Percentiles rank a stretch among this genome's conserved stretches.
Evolutionary conservation across 1,139 yeast species (phyloP).

Genomic region (Spathaspora sp.): DNA sequence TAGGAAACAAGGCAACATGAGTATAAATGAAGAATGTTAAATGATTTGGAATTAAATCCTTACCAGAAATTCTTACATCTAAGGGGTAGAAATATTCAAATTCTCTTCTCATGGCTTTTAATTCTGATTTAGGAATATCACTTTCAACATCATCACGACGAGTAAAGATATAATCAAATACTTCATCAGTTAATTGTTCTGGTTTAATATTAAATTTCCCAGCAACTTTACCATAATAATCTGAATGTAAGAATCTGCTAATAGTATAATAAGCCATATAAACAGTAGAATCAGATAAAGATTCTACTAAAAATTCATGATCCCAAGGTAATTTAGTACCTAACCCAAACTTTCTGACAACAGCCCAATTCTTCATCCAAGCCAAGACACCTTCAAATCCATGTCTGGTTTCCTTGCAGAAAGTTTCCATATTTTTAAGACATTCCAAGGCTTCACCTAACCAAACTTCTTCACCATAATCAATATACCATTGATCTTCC

Average conservation of each 20-base stretch:
- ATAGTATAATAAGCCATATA: constrained; percentile 97
- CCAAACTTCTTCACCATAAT: constrained; percentile 96
- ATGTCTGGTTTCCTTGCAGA: constrained; percentile 79
- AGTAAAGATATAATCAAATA: constrained; percentile 86
- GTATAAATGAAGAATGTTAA: constrained; percentile 92
- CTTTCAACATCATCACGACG: constrained; percentile 61
- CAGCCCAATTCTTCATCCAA: constrained; percentile 99
- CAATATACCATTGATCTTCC: constrained; percentile 98
- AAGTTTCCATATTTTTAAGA: constrained; percentile 74
- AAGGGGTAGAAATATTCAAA: constrained; percentile 95
- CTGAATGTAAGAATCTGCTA: constrained; percentile 80
- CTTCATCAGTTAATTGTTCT: constrained; percentile 89
- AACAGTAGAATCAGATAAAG: constrained; percentile 92
- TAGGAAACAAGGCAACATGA: constrained; percentile 91
- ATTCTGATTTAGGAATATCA: constrained; percentile 65
- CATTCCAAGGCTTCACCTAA: constrained; percentile 82
- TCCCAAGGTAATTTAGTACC: constrained; percentile 99
- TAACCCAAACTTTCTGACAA: constrained; percentile 93
- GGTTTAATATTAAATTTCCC: constrained; percentile 78
- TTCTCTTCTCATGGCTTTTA: constrained; percentile 81
- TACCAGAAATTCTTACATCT: constrained; percentile 90
- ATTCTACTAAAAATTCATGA: constrained; percentile 87
- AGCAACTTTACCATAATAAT: constrained; percentile 73
- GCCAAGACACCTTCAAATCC: constrained; percentile 93
- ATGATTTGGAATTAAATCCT: constrained; percentile 96